Base-by-base conservation (phyloP, 331 rosid species). In the Stylosanthes scabra region DNA sequence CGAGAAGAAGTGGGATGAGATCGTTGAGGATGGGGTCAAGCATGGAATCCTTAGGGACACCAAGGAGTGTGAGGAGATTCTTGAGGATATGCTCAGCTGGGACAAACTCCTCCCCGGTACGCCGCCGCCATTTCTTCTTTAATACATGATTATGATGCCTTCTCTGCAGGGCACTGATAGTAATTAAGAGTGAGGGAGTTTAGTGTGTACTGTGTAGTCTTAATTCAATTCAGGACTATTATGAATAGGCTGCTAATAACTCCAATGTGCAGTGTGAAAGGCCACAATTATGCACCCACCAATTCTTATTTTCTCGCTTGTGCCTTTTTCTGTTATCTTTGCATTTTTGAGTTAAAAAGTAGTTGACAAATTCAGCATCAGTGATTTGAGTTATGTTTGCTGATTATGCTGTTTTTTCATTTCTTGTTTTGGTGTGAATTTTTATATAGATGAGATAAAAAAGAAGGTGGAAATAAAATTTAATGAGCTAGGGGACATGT, bases 11-110 rank as follows among this genome's bases (percentile, higher is more conserved):
- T 91, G 96, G 97, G 90, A 86, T 51, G 91, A 78, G 6, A 75
- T 92, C 72, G 96, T 91, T 28, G 75, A 91, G 74, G 97, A 92
- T 16, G 92, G 82, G 1, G 37, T 95, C n/a, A 82, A 90, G 70
- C 93, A 88, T 31, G 91, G 95, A 5, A 8, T 78, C 28, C 79
- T 92, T 78, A 82, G 27, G 76, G 88, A 90, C 68, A 84, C 97
- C 3, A 91, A 79, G 82, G 92, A 90, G 75, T 92, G 97, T 13
- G 99, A 87, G 80, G 92, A 66, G 52, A 86, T 95, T 90, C 87
- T 95, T 10, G 88, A 90, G 84, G 99, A 95, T 69, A 95, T 95
- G 99, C 97, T 90, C 62, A 83, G 78, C 63, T 95, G 99, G 97
- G 97, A 95, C 59, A 91, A 91, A 68, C 97, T 95, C 63, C 96